These are phyloP conservation scores for Fusarium sp. DNA, from an alignment of 2,329 filamentous ascomycete genomes.

Conservation along the genomic window DNA sequence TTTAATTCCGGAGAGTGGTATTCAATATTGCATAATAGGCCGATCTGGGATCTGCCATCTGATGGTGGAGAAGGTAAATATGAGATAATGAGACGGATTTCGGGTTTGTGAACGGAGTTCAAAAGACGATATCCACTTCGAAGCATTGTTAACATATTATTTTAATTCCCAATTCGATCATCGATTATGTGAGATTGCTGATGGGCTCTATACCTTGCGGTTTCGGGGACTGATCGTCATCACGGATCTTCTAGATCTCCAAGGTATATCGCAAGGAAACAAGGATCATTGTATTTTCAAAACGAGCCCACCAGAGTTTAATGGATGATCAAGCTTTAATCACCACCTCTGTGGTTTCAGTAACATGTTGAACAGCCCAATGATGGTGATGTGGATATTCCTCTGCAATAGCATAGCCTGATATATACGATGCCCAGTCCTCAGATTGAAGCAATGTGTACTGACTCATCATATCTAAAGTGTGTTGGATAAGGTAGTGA, in stretches of 20 bases:
- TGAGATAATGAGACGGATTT: background rate
- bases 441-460: no score
- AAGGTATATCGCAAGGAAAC: background rate
- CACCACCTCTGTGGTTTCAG: background rate
- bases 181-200: background rate
- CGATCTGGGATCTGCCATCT: background rate
- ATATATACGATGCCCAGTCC: no score
- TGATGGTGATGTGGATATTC: no score
- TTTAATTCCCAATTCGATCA: fast-evolving
- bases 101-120: background rate
- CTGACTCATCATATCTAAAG: no score
- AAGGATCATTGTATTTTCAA: background rate
- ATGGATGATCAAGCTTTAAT: background rate
- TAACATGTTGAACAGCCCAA: background rate
- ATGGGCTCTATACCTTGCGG: fast-evolving
- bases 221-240: background rate
- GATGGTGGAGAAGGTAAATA: background rate
- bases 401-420: no score
- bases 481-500: no score
- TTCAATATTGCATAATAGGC: background rate
- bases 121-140: fast-evolving
- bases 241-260: background rate
- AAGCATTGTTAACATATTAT: fast-evolving
- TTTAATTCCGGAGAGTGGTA: fast-evolving
- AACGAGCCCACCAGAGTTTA: background rate